Evolutionary conservation across 129 eudicot species (phyloP).

Genomic region (Lactuca sativa): DNA sequence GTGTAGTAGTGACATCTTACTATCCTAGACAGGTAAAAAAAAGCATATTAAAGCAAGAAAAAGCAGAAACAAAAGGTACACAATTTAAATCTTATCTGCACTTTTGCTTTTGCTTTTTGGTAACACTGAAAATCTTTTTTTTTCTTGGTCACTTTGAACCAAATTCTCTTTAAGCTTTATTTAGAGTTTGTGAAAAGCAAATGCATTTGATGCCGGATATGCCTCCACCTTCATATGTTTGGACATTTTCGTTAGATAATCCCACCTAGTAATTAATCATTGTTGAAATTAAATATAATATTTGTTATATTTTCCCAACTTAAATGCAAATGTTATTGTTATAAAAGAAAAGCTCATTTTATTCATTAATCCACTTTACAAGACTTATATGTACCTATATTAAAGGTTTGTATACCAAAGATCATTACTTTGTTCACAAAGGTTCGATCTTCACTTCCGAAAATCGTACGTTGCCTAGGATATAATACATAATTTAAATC

Average conservation of each 20-base stretch:
- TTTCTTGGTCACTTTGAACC: conserved; percentile 50
- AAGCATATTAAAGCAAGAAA: conserved; percentile 35
- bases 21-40: not conserved
- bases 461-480: too few relatives aligned
- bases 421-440: too few relatives aligned
- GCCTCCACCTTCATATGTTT: conserved; percentile 36
- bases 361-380: not conserved
- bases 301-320: not conserved
- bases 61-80: conserved; percentile 30
- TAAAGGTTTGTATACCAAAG: not conserved
- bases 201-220: conserved; percentile 18
- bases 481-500: too few relatives aligned
- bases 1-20: conserved; percentile 3
- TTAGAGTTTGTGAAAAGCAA: conserved; percentile 32
- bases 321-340: not conserved
- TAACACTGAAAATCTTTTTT: conserved; percentile 40
- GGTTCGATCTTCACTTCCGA: too few relatives aligned
- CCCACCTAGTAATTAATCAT: conserved; percentile 1
- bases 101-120: conserved; percentile 43
- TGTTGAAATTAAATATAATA: too few relatives aligned
- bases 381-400: not conserved
- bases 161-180: conserved; percentile 38
- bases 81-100: conserved; percentile 32
- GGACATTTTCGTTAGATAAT: conserved; percentile 16
- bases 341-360: not conserved